Percentiles rank a stretch among this genome's conserved stretches.
phyloP scores from a whole-genome alignment of 1,284 basidiomycete genomes.

The Grifola frondosa region DNA sequence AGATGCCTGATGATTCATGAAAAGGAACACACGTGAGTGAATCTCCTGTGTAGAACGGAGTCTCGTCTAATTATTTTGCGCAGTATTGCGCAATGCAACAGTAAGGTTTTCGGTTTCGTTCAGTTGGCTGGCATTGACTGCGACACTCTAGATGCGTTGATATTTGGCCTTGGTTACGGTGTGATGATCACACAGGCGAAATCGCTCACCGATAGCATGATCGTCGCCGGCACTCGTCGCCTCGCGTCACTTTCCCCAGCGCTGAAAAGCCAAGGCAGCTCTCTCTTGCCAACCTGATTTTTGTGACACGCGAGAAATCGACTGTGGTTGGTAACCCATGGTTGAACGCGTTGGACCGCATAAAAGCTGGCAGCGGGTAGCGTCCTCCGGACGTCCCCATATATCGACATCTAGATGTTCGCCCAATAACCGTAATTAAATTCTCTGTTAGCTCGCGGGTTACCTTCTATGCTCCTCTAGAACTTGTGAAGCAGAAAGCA shows the following conservation, averaged over 20 bases:
- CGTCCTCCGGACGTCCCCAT: slow-evolving; percentile 86
- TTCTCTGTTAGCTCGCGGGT: slow-evolving; percentile 92
- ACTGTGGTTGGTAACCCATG: slow-evolving; percentile 98
- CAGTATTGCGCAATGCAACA: slow-evolving; percentile 75
- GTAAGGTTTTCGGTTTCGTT: too few species aligned
- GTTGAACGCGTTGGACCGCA: slow-evolving; percentile 92
- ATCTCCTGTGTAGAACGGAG: slow-evolving; percentile 25
- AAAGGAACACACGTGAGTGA: slow-evolving; percentile 64
- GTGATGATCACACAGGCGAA: slow-evolving; percentile 63
- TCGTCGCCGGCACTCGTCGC: slow-evolving; percentile 69
- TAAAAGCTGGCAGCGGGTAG: slow-evolving; percentile 83
- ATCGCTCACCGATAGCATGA: slow-evolving; percentile 70
- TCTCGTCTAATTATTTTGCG: too few species aligned
- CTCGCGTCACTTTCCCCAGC: slow-evolving; percentile 77
- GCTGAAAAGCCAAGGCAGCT: slow-evolving; percentile 56
- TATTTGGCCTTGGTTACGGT: slow-evolving; percentile 79
- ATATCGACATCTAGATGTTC: slow-evolving; percentile 86
- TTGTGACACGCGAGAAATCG: slow-evolving; percentile 59
- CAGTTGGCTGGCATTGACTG: background rate
- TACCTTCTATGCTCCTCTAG: slow-evolving; percentile 92
- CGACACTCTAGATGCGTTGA: slow-evolving; percentile 55
- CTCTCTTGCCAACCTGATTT: slow-evolving; percentile 74
- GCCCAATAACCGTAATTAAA: slow-evolving; percentile 90
- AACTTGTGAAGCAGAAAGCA: slow-evolving; percentile 82
- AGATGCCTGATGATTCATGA: too few species aligned